Evolutionary conservation across 2,329 filamentous ascomycete species (phyloP), one percentile per base, ranked within the genome.

Genomic region (Simplicillium sp.): DNA sequence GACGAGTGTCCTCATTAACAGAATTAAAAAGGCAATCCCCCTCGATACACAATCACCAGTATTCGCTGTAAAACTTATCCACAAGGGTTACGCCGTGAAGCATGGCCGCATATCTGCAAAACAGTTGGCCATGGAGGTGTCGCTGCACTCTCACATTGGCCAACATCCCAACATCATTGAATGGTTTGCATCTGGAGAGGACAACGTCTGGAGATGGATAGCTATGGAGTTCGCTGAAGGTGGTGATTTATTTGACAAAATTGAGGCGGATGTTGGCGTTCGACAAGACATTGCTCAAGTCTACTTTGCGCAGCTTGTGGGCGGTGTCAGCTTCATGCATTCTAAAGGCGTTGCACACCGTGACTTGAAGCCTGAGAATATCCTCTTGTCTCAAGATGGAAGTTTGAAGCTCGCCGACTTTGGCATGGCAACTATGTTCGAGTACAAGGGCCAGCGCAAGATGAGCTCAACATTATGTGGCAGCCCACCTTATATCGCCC

Each of bases 161-260:
- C 82, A 86, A 49, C 94, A 98, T 58, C 79, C 82, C 40, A 95
- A 98, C 61, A 84, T 98, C 49, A 96, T 98, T 54, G 83, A 87
- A 56, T 96, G 87, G 74, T 88, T 94, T 52, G 82, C 84, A 34
- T 84, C 82, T 2, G 90, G 88, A 41, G 87, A 96, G 60, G 89
- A 98, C 58, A 55, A 71, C 0, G 66, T 82, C 14, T 98, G 92
- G 90, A 79, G 85, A 51, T 98, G 92, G 92, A 95, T 98, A 52
- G 90, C 89, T 32, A 96, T 98, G 88, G 92, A 98, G 62, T 83
- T 87, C 50, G 92, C 92, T 36, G 87, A 94, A 53, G 92, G 92
- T 34, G 92, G 92, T 11, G 92, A 98, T 58, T 72, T 98, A 7
- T 98, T 98, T 61, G 92, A 98, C 77, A 98, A 98, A 70, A 97